Evolutionary conservation across 2,329 filamentous ascomycete species (phyloP).

Genomic region (Ambrosiella beaveri): DNA sequence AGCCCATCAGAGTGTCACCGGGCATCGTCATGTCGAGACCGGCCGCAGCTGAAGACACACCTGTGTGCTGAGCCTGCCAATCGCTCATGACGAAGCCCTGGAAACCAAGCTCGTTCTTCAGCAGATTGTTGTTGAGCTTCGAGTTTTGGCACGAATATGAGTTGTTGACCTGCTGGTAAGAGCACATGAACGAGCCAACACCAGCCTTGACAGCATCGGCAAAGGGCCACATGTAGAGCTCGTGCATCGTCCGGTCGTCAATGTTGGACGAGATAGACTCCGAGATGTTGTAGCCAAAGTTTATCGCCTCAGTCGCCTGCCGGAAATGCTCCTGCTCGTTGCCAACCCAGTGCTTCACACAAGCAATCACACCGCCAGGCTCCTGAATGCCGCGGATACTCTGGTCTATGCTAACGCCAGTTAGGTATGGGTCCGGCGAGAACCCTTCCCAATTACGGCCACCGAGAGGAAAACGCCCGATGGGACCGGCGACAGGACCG

Average conservation of each 20-base stretch:
- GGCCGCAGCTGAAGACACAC: slow-evolving; percentile 47
- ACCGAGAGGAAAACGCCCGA: slow-evolving; percentile 29
- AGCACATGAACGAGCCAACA: slow-evolving; percentile 47
- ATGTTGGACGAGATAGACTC: slow-evolving; percentile 44
- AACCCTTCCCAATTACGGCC: slow-evolving; percentile 49
- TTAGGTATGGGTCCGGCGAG: slow-evolving; percentile 56
- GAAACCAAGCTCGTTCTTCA: slow-evolving; percentile 63
- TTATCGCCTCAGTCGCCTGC: slow-evolving; percentile 37
- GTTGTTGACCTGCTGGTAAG: slow-evolving; percentile 66
- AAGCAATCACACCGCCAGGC: slow-evolving; percentile 64
- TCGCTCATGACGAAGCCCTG: slow-evolving; percentile 70
- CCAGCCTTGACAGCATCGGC: slow-evolving; percentile 53
- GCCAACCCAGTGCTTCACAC: slow-evolving; percentile 57
- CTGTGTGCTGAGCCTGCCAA: slow-evolving; percentile 60
- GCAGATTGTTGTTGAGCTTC: slow-evolving; percentile 53
- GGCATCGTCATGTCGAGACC: slow-evolving; percentile 84
- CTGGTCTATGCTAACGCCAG: slow-evolving; percentile 53
- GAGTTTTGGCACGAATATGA: slow-evolving; percentile 68
- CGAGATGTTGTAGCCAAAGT: slow-evolving; percentile 40
- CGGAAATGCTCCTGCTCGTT: slow-evolving; percentile 72
- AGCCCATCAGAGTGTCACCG: slow-evolving; percentile 63
- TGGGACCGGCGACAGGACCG: slow-evolving; percentile 28
- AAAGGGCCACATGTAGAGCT: slow-evolving; percentile 65
- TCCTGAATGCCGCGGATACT: slow-evolving; percentile 71
- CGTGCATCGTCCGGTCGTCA: slow-evolving; percentile 58